Evolutionary conservation across 768 basidiomycete species (phyloP).

Genomic region (Bullera alba): DNA sequence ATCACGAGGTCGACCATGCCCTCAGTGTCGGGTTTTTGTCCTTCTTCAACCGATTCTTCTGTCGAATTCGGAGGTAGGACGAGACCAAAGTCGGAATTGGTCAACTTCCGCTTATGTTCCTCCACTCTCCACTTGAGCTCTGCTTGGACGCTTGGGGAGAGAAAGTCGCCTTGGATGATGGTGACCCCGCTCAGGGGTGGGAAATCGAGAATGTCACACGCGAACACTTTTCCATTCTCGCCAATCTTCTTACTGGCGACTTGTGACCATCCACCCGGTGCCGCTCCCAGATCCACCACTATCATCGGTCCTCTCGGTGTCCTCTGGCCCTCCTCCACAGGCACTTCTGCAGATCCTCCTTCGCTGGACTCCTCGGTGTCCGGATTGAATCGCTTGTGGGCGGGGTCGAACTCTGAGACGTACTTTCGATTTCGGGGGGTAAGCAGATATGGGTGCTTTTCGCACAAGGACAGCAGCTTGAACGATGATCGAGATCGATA

Average conservation of each 20-base stretch:
- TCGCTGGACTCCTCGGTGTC: neutral
- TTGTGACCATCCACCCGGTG: constrained; percentile 92
- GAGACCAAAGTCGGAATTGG: neutral
- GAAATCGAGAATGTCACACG: constrained; percentile 73
- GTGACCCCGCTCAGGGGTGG: constrained; percentile 65
- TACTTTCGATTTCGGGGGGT: too few relatives aligned
- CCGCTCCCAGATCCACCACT: constrained; percentile 83
- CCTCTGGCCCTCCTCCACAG: neutral
- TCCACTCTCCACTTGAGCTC: constrained; percentile 34
- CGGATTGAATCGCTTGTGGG: neutral
- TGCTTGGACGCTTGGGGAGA: constrained; percentile 53
- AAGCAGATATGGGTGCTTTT: constrained; percentile 55
- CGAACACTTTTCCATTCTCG: constrained; percentile 54
- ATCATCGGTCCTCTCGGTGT: constrained; percentile 37
- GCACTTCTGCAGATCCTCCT: neutral
- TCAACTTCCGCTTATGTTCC: constrained; percentile 29
- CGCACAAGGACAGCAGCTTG: constrained; percentile 77
- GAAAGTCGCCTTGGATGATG: constrained; percentile 70
- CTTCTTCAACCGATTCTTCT: neutral
- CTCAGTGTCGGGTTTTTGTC: neutral
- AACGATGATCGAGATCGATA: constrained; percentile 85
- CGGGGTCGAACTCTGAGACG: constrained; percentile 7
- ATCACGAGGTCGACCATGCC: constrained; percentile 68
- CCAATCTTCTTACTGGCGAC: constrained; percentile 49
- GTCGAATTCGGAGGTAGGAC: too few relatives aligned